Conservation (phyloP, 2,329 filamentous ascomycete species). For the Pleomassaria siparia region DNA sequence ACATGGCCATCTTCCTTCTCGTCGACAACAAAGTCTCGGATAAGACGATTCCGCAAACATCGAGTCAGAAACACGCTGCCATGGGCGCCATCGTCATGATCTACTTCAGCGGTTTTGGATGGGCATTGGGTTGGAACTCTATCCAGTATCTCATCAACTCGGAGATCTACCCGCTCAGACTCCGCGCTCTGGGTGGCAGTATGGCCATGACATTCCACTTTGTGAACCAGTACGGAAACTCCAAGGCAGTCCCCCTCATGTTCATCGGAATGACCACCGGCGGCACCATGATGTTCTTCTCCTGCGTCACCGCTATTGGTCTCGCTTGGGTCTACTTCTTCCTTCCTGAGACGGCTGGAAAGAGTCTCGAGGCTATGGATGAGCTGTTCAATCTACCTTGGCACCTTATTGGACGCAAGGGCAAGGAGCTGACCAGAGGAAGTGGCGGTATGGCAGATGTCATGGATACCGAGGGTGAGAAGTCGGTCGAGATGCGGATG, state of each 20-base stretch:
- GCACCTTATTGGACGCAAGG: conserved; percentile 67
- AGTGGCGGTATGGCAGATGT: conserved; percentile 36
- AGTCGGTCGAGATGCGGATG: conserved; percentile 30
- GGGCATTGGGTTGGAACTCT: conserved; percentile 62
- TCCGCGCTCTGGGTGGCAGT: conserved; percentile 70
- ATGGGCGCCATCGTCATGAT: conserved; percentile 70
- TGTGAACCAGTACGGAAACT: conserved; percentile 76
- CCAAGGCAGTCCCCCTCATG: conserved; percentile 72
- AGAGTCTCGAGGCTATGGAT: conserved; percentile 68
- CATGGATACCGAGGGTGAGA: conserved; percentile 35
- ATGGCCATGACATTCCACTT: conserved; percentile 79
- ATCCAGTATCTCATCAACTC: conserved; percentile 79
- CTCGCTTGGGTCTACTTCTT: conserved; percentile 71
- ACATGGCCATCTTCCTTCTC: conserved; percentile 58
- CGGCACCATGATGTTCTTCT: conserved; percentile 79
- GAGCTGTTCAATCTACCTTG: conserved; percentile 71
- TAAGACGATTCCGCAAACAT: conserved; percentile 52
- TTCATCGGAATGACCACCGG: conserved; percentile 61
- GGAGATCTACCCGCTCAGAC: conserved; percentile 74
- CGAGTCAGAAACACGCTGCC: conserved; percentile 57
- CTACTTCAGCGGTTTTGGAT: conserved; percentile 49
- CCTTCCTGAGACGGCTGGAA: conserved; percentile 71
- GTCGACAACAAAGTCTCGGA: conserved; percentile 60
- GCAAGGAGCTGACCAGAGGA: conserved; percentile 35
- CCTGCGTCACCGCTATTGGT: conserved; percentile 66